Percentiles rank a stretch among this genome's conserved stretches.
phyloP scores from a whole-genome alignment of 306 rosid genomes.

The Ammopiptanthus mongolicus region DNA sequence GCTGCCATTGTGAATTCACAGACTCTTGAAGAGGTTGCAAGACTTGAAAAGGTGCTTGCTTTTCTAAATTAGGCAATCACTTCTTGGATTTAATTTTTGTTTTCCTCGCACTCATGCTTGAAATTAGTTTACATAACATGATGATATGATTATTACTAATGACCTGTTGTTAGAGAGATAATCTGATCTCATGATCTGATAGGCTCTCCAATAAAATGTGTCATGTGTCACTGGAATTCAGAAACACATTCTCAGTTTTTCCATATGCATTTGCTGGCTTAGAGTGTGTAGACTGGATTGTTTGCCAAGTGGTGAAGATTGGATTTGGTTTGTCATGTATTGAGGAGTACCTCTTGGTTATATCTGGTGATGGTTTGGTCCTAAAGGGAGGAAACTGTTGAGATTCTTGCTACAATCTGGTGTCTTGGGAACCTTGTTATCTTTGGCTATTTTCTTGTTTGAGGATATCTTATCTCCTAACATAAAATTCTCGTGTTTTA shows the following conservation, averaged over 20 bases:
- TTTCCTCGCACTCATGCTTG: not conserved
- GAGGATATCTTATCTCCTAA: not conserved
- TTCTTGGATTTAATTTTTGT: not conserved
- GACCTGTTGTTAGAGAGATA: not conserved
- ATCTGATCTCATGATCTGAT: not conserved
- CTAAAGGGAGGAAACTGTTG: not conserved
- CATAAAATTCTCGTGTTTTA: not conserved
- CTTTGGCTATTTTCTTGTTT: not conserved
- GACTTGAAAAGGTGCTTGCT: slow-evolving; percentile 85
- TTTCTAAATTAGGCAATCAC: slow-evolving; percentile 9
- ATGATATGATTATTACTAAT: not conserved
- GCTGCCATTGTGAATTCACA: slow-evolving; percentile 98
- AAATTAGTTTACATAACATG: not conserved
- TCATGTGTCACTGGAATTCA: not conserved
- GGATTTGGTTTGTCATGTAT: not conserved
- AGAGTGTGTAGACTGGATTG: not conserved
- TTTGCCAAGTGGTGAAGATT: not conserved
- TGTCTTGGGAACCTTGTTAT: not conserved
- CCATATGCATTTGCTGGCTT: not conserved
- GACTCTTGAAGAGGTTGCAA: slow-evolving; percentile 98
- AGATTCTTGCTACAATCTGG: not conserved
- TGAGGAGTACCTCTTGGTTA: not conserved
- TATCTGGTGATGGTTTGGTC: not conserved
- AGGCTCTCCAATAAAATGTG: not conserved
- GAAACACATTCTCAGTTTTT: not conserved